Conservation (phyloP, 495 filamentous ascomycete genomes). For the Halenospora varia region DNA sequence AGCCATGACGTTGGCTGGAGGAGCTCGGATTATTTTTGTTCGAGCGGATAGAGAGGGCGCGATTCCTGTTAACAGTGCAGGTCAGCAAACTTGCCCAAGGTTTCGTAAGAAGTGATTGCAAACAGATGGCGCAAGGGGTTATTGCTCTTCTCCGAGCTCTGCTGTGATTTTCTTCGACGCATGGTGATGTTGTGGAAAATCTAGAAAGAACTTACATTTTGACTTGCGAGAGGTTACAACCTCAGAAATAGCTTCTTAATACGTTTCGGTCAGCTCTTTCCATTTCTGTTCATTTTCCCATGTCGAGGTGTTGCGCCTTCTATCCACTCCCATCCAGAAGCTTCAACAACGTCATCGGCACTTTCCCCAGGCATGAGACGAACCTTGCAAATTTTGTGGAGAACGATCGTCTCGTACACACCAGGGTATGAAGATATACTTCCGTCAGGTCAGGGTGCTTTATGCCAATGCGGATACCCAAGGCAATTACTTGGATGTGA, state of each 20-base stretch:
- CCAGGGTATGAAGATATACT: conserved; percentile 13
- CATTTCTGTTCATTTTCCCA: not conserved
- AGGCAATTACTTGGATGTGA: not conserved
- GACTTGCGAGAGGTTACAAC: not conserved
- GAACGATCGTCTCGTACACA: not conserved
- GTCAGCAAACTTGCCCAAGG: not conserved
- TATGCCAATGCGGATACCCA: not conserved
- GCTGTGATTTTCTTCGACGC: conserved; percentile 13
- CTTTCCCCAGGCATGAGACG: not conserved
- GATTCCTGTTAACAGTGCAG: conserved; percentile 35
- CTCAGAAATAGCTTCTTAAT: conserved; percentile 1
- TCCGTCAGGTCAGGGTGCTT: not conserved
- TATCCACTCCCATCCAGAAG: not conserved
- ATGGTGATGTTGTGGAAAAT: not conserved
- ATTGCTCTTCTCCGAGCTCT: conserved; percentile 7
- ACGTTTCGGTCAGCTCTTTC: conserved; percentile 12
- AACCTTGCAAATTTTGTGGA: not conserved
- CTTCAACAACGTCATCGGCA: not conserved
- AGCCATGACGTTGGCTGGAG: conserved; percentile 38
- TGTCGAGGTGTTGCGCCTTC: not conserved
- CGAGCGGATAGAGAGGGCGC: conserved; percentile 53
- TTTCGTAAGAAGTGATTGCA: not conserved
- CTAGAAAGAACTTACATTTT: conserved; percentile 13
- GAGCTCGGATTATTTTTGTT: conserved; percentile 37
- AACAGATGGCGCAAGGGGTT: conserved; percentile 11